These are phyloP conservation scores for Desmodesmus armatus DNA, from an alignment of 139 green algal species.

Conservation along the genomic window DNA sequence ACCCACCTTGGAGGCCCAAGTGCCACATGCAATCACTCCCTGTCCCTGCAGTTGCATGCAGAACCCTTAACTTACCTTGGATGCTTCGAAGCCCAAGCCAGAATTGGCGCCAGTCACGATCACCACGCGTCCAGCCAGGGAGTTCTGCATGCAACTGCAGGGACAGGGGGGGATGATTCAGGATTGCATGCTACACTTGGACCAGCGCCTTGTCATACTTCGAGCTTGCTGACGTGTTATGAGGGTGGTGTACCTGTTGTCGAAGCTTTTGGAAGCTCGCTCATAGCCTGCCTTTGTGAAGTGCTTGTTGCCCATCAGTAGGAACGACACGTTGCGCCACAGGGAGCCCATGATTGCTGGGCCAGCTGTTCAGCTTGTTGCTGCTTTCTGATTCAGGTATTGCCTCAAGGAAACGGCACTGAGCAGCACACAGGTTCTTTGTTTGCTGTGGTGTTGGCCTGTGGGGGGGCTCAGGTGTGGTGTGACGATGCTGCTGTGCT, in stretches of 20 bases:
- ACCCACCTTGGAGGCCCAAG: neutral
- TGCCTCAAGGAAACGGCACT: no score
- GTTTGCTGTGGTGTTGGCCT: no score
- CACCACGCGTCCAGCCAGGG: slow-evolving; percentile 58
- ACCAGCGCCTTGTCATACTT: neutral
- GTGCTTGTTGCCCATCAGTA: slow-evolving; percentile 58
- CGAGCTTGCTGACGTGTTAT: neutral
- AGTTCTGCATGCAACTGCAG: slow-evolving; percentile 52
- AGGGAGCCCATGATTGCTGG: slow-evolving; percentile 32
- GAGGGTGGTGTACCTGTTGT: slow-evolving; percentile 46
- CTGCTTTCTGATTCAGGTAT: no score
- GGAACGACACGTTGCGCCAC: slow-evolving; percentile 56
- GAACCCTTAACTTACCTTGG: slow-evolving; percentile 25
- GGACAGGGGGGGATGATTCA: neutral
- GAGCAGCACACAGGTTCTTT: no score
- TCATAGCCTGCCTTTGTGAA: slow-evolving; percentile 68
- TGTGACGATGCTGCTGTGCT: no score
- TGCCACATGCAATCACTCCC: neutral
- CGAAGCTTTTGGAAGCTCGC: slow-evolving; percentile 56
- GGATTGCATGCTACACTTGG: neutral
- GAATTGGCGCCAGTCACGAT: slow-evolving; percentile 79
- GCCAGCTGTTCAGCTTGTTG: no score
- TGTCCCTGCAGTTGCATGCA: neutral
- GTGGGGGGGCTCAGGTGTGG: no score
- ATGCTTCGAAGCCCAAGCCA: slow-evolving; percentile 67